These are phyloP conservation scores for Apophysomyces elegans DNA, from an alignment of 371 early-diverging fungal species.

Conservation along the genomic window DNA sequence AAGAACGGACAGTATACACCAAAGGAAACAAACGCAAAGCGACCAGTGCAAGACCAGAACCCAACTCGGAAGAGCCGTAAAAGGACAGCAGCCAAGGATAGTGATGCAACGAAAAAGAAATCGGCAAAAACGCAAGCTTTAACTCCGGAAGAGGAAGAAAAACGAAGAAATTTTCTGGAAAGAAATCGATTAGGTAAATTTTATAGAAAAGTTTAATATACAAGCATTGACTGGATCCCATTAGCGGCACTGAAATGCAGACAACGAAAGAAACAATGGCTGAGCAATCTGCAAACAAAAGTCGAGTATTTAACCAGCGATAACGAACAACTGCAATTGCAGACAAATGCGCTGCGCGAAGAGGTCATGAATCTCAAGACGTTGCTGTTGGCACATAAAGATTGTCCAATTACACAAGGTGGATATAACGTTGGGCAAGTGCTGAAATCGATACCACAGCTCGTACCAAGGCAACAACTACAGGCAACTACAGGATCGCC, in stretches of 20 bases:
- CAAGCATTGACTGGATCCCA: not conserved
- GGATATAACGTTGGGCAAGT: conserved; percentile 40
- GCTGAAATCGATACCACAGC: not conserved
- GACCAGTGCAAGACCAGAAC: not conserved
- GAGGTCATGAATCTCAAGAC: conserved; percentile 77
- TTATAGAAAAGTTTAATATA: not conserved
- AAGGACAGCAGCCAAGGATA: conserved; percentile 28
- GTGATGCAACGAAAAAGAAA: conserved; percentile 22
- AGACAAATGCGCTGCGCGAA: conserved; percentile 71
- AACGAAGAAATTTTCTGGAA: conserved; percentile 80
- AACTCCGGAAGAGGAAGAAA: conserved; percentile 62
- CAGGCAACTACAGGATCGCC: not conserved
- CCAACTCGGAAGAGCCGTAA: conserved; percentile 15
- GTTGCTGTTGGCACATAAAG: conserved; percentile 74
- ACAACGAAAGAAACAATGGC: conserved; percentile 88
- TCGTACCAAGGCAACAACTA: not conserved
- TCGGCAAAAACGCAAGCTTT: conserved; percentile 30
- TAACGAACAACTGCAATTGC: conserved; percentile 72
- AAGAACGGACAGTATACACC: not conserved
- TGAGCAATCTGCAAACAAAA: conserved; percentile 75
- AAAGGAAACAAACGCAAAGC: not conserved
- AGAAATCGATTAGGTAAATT: conserved; percentile 78
- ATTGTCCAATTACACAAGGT: conserved; percentile 72
- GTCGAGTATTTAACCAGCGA: conserved; percentile 74
- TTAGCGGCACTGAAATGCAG: conserved; percentile 88